Evolutionary conservation across 495 filamentous ascomycete species (phyloP).

Genomic region (Aspergillus ellipticus): DNA sequence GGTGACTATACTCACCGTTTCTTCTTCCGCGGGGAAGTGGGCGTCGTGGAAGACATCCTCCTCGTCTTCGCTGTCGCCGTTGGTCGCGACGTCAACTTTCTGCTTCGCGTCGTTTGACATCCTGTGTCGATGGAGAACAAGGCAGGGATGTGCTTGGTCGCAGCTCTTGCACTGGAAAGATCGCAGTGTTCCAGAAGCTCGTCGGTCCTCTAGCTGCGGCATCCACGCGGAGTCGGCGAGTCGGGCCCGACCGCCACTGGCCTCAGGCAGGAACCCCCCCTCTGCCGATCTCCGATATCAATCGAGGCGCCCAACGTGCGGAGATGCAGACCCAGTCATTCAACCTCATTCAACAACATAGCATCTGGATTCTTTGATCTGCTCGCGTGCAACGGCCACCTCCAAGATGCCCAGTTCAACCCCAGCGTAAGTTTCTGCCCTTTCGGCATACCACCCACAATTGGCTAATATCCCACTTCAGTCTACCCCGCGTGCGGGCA

Average conservation of each 20-base stretch:
- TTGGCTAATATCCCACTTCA: conserved; percentile 26
- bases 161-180: neutral
- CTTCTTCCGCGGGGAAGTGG: conserved; percentile 70
- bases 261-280: neutral
- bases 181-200: neutral
- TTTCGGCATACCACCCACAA: conserved; percentile 2
- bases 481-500: conserved; percentile 75
- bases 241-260: neutral
- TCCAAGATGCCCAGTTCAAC: conserved; percentile 6
- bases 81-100: conserved; percentile 8
- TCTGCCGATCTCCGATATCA: neutral
- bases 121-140: conserved; percentile 1
- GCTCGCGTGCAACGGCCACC: neutral
- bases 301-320: neutral
- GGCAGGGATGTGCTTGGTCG: neutral
- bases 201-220: neutral
- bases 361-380: no score
- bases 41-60: conserved; percentile 48
- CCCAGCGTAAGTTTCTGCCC: conserved; percentile 7
- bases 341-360: neutral
- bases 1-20: conserved; percentile 53
- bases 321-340: neutral
- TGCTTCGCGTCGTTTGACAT: conserved; percentile 10
- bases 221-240: neutral
- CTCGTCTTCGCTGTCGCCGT: conserved; percentile 31